Percentiles rank a stretch among this genome's conserved stretches.
Evolutionary conservation across 495 filamentous ascomycete species (phyloP).

Genomic region (Annulohypoxylon stygium): DNA sequence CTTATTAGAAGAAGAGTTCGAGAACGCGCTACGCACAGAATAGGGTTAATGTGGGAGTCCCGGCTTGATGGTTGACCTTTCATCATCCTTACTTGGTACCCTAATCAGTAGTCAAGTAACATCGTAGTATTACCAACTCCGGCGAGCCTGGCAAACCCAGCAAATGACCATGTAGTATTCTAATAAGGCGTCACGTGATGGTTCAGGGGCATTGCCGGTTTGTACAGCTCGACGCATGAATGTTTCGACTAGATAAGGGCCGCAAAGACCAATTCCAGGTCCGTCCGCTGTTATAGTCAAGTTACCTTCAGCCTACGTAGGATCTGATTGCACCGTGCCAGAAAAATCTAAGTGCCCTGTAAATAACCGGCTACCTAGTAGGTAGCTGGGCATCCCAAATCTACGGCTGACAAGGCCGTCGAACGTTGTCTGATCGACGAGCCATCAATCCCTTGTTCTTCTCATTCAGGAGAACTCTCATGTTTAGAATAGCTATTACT

Average conservation of each 20-base stretch:
- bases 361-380: neutral
- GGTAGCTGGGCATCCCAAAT: neutral
- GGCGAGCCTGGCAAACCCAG: neutral
- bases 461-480: constrained; percentile 12
- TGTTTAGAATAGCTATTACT: constrained; percentile 13
- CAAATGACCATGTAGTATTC: neutral
- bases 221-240: constrained; percentile 13
- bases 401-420: constrained; percentile 5
- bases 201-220: neutral
- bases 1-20: constrained; percentile 10
- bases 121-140: neutral
- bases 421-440: constrained; percentile 19
- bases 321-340: constrained; percentile 16
- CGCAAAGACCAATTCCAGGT: constrained; percentile 9
- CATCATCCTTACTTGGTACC: constrained; percentile 7
- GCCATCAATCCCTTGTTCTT: neutral
- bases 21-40: constrained; percentile 5
- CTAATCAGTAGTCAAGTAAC: neutral
- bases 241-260: constrained; percentile 7
- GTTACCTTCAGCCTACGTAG: neutral
- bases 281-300: neutral
- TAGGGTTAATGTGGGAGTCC: neutral
- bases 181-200: neutral
- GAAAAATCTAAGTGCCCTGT: constrained; percentile 8
- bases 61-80: constrained; percentile 3